Base-by-base conservation (phyloP, 352 stramenopile genomes). In the Halophytophthora polymorphica region DNA sequence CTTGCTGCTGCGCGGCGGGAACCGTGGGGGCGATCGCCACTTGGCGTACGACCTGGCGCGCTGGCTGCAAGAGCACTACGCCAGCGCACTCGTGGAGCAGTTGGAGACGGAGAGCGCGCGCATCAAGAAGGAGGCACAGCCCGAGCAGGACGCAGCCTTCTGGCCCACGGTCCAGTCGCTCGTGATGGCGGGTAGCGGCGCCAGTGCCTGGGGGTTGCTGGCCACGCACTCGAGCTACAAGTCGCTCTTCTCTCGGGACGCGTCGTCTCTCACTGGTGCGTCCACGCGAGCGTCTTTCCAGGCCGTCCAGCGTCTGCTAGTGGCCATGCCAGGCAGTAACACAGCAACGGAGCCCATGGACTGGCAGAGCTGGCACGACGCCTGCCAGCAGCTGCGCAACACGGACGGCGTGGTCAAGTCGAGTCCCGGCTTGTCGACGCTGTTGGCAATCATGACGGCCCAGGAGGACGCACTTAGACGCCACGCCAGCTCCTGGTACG, bases 51-150 rank as follows among this genome's bases (percentile, higher is more conserved):
- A 88, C 22, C 56, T 93, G 36, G 83, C 69, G 8, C 40, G 46
- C 12, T 93, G 83, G 83, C 67, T 93, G 15, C 80, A 91, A 43
- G 75, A 90, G 41, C 78, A 90, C 48, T 93, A 91, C 49, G 76
- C 59, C 29, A 72, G 69, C 34, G 56, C 57, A 18, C 54, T 73
- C 12, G 56, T 90, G 50, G 75, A 90, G 12, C 77, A 78, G 17
- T 50, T 76, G 8, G 75, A 87, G 48, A 47, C 43, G 0, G 61
- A 79, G 31, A 82, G 73, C 21, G 40, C 63, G 17, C 61, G 68
- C n/a, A 56, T 90, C 8, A 77, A 71, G 35, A 53, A 56, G 35
- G 45, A 53, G 6, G 50, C 48, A 22, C 67, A 61, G 2, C 50
- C 63, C 0, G 79, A 90, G 36, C 22, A 77, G 14, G 75, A 89